These are phyloP conservation scores for Entomortierella beljakovae DNA, from an alignment of 192 early-diverging fungal genomes.

Conservation along the genomic window DNA sequence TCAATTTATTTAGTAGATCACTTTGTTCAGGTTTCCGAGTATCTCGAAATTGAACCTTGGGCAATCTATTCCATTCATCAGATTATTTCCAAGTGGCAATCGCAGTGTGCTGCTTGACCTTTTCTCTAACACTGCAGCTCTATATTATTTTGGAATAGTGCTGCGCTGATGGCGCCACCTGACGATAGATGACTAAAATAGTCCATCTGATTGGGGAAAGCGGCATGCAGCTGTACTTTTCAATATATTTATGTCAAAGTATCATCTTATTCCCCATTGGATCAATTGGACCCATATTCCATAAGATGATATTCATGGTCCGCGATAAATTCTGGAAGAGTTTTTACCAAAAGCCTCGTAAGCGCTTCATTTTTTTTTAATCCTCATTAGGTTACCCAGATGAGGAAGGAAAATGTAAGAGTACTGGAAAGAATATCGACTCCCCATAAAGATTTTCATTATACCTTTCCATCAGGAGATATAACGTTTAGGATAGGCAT, in stretches of 20 bases:
- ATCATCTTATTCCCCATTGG: conserved; percentile 33
- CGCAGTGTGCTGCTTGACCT: conserved; percentile 9
- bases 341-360: conserved; percentile 15
- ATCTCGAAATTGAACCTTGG: neutral
- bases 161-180: neutral
- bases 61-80: conserved; percentile 17
- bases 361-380: conserved; percentile 26
- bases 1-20: neutral
- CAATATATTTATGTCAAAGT: too few relatives aligned
- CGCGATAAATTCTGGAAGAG: conserved; percentile 29
- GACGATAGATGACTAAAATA: conserved; percentile 33
- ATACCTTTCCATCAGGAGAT: conserved; percentile 28
- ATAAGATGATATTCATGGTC: conserved; percentile 40
- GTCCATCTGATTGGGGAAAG: conserved; percentile 31
- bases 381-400: conserved; percentile 11
- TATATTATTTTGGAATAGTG: conserved; percentile 17
- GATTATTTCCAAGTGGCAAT: conserved; percentile 32
- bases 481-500: conserved; percentile 27
- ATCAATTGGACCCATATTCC: conserved; percentile 31
- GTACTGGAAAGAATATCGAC: neutral
- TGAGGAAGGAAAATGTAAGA: neutral
- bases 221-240: neutral
- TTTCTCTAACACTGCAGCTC: conserved; percentile 28
- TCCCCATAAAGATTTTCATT: neutral
- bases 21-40: conserved; percentile 3